Conservation (phyloP, 768 basidiomycete genomes). For the Kondoa malvinella region DNA sequence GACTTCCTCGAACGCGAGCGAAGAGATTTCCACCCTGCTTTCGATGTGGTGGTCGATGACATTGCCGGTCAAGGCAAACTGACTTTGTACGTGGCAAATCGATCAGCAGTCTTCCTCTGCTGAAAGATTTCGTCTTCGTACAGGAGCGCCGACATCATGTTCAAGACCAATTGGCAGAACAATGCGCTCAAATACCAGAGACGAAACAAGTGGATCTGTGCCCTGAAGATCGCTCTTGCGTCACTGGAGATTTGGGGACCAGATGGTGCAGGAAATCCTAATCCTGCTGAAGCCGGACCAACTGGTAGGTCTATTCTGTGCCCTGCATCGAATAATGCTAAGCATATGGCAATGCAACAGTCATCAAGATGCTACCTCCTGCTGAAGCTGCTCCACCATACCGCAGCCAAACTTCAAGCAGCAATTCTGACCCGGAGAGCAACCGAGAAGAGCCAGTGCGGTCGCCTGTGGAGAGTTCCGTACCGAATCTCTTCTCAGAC, state of each 20-base stretch:
- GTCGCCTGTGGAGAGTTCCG: too few relatives aligned
- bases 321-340: neutral
- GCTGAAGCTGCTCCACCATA: neutral
- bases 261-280: slow-evolving; percentile 30
- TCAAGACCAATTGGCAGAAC: slow-evolving; percentile 73
- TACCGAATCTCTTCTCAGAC: neutral
- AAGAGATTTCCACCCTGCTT: slow-evolving; percentile 56
- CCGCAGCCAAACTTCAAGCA: too few relatives aligned
- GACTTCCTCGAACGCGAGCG: slow-evolving; percentile 52
- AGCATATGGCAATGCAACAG: neutral
- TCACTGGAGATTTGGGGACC: slow-evolving; percentile 51
- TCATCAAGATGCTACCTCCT: neutral
- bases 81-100: slow-evolving; percentile 8
- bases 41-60: slow-evolving; percentile 42
- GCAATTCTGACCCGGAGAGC: too few relatives aligned
- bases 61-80: neutral
- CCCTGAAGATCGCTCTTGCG: slow-evolving; percentile 53
- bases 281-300: slow-evolving; percentile 17
- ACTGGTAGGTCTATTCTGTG: neutral
- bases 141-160: slow-evolving; percentile 56
- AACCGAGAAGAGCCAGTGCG: too few relatives aligned
- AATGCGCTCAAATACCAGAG: slow-evolving; percentile 49
- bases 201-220: slow-evolving; percentile 46
- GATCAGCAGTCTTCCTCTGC: slow-evolving; percentile 5
- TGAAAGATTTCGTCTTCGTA: slow-evolving; percentile 45